Base-by-base conservation (phyloP, 177 flowering plant genomes). In the Vitis hybrid region DNA sequence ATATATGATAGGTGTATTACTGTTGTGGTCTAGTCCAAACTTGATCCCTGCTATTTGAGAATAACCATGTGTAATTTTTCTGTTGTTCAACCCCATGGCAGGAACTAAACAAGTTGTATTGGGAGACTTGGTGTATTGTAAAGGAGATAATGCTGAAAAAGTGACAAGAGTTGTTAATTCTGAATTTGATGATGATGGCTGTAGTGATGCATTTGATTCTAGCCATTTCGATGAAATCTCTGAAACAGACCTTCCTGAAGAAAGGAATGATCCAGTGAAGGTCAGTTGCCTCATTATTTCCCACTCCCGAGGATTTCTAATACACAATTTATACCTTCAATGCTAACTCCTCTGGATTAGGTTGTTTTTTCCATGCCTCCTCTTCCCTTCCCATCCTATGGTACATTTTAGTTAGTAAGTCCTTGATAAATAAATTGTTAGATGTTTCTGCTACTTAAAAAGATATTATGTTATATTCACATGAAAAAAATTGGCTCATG, bases 41-140 rank as follows among this genome's bases (percentile, higher is more conserved):
- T 67, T 52, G 49, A 19, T 64, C 20, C 24, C n/a, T 11, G 12
- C 15, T 64, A 17, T 54, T 64, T 44, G 50, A 10, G 18, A 11
- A 17, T 24, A 14, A 56, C 8, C 10, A 7, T 19, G 11, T 22
- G 28, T 7, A 1, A 51, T 14, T 10, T 52, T 62, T 17, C 3
- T 64, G 11, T 62, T 53, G 19, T 72, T 60, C n/a, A 55, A 54
- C 12, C 50, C 17, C 70, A n/a, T 73, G 67, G 73, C 88, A 93
- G 98, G 97, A 76, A 77, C 74, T 74, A 75, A 77, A 62, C 79
- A 80, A 75, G 93, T 90, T 74, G 90, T 87, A 64, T 57, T 84
- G 64, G 99, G 99, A 69, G 99, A 95, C 80, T 73, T 93, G 81
- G 98, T 95, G 44, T 82, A 79, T 74, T 78, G 81, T 75, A 89